These are phyloP conservation scores for Rhizoctonia solani DNA, from an alignment of 1,284 basidiomycete species.

Conservation along the genomic window DNA sequence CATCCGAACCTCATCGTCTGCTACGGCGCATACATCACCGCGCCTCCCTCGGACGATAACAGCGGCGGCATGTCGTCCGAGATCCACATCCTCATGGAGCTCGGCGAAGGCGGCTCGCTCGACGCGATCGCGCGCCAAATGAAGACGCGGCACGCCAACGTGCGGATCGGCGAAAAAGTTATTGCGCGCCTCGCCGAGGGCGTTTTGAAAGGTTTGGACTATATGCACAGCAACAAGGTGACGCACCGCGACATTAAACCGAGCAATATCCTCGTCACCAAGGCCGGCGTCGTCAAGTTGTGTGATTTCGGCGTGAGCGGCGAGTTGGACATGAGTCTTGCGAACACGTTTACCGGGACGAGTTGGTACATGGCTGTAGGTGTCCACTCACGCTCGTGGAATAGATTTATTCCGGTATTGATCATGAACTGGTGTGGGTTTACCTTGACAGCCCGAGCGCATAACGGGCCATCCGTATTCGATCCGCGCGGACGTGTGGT, in stretches of 20 bases:
- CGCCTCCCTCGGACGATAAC: slow-evolving; percentile 58
- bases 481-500: slow-evolving; percentile 98
- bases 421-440: no score
- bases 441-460: slow-evolving; percentile 75
- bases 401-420: no score
- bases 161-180: slow-evolving; percentile 88
- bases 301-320: slow-evolving; percentile 98
- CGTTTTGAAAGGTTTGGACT: slow-evolving; percentile 86
- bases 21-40: slow-evolving; percentile 93
- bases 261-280: slow-evolving; percentile 89
- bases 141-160: slow-evolving; percentile 66
- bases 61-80: slow-evolving; percentile 52
- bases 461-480: slow-evolving; percentile 89
- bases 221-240: slow-evolving; percentile 88
- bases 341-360: slow-evolving; percentile 95
- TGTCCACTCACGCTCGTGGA: slow-evolving; percentile 42
- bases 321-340: slow-evolving; percentile 87
- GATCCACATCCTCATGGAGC: slow-evolving; percentile 97
- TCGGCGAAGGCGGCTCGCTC: slow-evolving; percentile 84
- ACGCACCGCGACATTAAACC: slow-evolving; percentile 99
- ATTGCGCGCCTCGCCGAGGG: slow-evolving; percentile 90
- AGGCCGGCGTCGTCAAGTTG: slow-evolving; percentile 86
- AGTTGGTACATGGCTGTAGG: slow-evolving; percentile 97
- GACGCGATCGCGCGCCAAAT: slow-evolving; percentile 88
- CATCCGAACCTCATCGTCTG: slow-evolving; percentile 92